A percentile compares a stretch with the other conserved stretches of the same genome.
Evolutionary conservation across 352 stramenopile genomes (phyloP).

Genomic region (Pythium chondricola): DNA sequence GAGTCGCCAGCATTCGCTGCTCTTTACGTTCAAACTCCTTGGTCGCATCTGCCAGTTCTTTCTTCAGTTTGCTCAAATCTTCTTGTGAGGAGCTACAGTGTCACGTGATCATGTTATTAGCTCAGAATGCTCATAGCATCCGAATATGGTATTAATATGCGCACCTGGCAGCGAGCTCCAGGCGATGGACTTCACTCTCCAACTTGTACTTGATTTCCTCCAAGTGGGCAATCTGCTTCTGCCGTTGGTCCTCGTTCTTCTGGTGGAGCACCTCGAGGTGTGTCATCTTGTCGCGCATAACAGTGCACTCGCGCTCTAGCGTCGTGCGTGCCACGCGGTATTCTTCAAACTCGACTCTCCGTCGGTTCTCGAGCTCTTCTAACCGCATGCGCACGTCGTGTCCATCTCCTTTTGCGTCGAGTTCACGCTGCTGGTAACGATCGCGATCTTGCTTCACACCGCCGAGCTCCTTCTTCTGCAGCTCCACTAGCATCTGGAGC

Average conservation of each 20-base stretch:
- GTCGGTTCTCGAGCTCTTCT: constrained; percentile 57
- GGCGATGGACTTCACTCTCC: constrained; percentile 45
- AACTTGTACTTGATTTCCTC: constrained; percentile 59
- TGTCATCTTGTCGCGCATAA: constrained; percentile 46
- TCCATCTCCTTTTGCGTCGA: constrained; percentile 42
- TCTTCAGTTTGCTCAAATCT: constrained; percentile 46
- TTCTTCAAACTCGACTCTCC: constrained; percentile 66
- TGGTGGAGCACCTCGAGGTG: constrained; percentile 35
- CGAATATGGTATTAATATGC: constrained; percentile 4
- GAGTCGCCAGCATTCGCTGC: constrained; percentile 21
- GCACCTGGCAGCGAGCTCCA: constrained; percentile 35
- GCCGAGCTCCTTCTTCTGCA: constrained; percentile 37
- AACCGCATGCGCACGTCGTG: constrained; percentile 64
- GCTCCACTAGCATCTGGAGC: constrained; percentile 34
- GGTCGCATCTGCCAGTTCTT: constrained; percentile 40
- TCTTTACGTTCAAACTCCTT: constrained; percentile 42
- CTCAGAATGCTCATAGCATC: too few relatives aligned
- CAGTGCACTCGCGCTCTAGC: constrained; percentile 48
- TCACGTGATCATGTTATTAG: too few relatives aligned
- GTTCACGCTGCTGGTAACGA: constrained; percentile 52
- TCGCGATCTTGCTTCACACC: constrained; percentile 51
- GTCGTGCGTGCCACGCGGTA: constrained; percentile 37
- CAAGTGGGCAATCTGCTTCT: constrained; percentile 45
- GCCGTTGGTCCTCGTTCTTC: constrained; percentile 45
- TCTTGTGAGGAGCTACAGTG: constrained; percentile 31